phyloP scores from a whole-genome alignment of 2,329 filamentous ascomycete genomes.

The Alternaria sp. region DNA sequence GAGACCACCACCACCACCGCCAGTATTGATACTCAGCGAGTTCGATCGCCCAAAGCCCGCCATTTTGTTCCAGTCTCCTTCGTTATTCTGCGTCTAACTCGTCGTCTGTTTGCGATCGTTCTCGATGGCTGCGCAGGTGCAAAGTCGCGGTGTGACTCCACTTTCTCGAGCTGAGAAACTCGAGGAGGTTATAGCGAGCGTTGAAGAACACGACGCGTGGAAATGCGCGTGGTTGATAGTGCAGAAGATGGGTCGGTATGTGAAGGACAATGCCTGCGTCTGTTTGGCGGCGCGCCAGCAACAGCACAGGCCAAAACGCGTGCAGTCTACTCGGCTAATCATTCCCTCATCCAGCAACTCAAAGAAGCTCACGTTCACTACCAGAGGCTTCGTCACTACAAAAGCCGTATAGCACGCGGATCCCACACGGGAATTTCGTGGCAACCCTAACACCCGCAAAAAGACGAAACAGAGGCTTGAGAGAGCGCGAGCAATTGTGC shows the following conservation, averaged over 20 bases:
- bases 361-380: slow-evolving; percentile 12
- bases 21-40: slow-evolving; percentile 63
- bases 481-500: too few species aligned
- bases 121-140: neutral
- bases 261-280: neutral
- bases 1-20: slow-evolving; percentile 50
- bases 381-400: neutral
- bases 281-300: slow-evolving; percentile 11
- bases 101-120: neutral
- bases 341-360: slow-evolving; percentile 15
- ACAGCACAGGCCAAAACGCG: slow-evolving; percentile 29
- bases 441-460: neutral
- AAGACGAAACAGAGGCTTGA: neutral
- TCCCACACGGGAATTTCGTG: neutral
- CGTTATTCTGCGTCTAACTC: neutral
- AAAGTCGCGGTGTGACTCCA: neutral
- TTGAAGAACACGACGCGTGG: neutral
- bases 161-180: neutral
- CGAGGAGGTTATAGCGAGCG: neutral
- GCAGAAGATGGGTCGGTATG: slow-evolving; percentile 1
- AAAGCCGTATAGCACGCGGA: neutral
- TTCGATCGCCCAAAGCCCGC: slow-evolving; percentile 57
- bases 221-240: neutral
- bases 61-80: slow-evolving; percentile 28
- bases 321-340: slow-evolving; percentile 28